Conservation (phyloP, 1,139 yeast species). For the Zhuliangozyma blackwelliae region DNA sequence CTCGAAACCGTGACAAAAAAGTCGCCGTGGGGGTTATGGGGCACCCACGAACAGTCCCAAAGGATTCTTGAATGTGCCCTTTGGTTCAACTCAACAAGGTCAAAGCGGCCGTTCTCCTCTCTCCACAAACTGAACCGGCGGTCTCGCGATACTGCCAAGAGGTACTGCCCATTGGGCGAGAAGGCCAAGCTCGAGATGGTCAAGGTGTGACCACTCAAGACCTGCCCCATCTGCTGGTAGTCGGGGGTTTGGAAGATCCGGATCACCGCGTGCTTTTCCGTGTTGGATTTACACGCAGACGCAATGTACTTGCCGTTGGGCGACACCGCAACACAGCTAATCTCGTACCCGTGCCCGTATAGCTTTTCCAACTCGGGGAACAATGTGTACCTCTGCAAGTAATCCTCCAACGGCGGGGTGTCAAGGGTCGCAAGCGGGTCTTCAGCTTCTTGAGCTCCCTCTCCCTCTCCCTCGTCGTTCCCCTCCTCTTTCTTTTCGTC, state of each 20-base stretch:
- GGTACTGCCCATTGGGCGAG: slow-evolving; percentile 63
- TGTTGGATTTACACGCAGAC: slow-evolving; percentile 88
- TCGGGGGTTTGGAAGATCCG: slow-evolving; percentile 65
- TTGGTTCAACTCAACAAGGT: slow-evolving; percentile 41
- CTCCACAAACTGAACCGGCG: slow-evolving; percentile 80
- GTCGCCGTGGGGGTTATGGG: slow-evolving; percentile 24
- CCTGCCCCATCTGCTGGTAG: slow-evolving; percentile 32
- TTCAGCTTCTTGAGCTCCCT: slow-evolving; percentile 28
- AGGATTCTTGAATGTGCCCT: slow-evolving; percentile 90
- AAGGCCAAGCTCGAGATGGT: slow-evolving; percentile 83
- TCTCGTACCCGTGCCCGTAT: slow-evolving; percentile 97
- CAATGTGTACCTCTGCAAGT: slow-evolving; percentile 82
- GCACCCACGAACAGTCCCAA: slow-evolving; percentile 93
- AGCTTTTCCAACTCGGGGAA: slow-evolving; percentile 95
- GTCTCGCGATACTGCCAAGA: slow-evolving; percentile 86
- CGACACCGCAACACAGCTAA: slow-evolving; percentile 71
- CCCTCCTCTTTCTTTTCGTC: slow-evolving; percentile 32
- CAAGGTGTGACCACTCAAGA: slow-evolving; percentile 62
- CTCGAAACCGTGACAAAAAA: slow-evolving; percentile 81
- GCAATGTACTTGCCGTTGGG: slow-evolving; percentile 67
- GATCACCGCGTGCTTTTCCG: slow-evolving; percentile 78
- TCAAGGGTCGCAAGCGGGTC: slow-evolving; percentile 43
- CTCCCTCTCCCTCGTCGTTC: background rate
- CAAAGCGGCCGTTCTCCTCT: slow-evolving; percentile 35
- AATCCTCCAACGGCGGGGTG: slow-evolving; percentile 81